A percentile compares a stretch with the other conserved stretches of the same genome.
Conservation (phyloP, 1,284 basidiomycete species). For the Sanghuangporus baumii region DNA sequence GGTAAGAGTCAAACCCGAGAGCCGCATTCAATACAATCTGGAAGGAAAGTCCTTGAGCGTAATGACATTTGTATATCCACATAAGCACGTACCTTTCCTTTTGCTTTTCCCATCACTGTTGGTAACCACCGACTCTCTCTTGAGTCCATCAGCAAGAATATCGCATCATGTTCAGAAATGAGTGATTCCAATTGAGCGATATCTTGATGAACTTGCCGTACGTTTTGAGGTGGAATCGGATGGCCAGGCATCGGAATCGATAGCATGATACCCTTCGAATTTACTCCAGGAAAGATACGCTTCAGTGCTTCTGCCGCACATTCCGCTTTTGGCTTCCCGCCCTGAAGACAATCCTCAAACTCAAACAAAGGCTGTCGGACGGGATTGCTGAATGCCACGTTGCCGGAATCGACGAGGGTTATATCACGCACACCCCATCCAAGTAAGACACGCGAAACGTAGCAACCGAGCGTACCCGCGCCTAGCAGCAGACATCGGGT, state of each 20-base stretch:
- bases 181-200: conserved; percentile 72
- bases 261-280: conserved; percentile 70
- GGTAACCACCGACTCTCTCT: conserved; percentile 95
- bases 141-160: conserved; percentile 98
- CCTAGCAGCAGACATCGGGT: conserved; percentile 87
- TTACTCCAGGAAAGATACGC: conserved; percentile 92
- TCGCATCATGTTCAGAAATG: conserved; percentile 79
- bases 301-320: conserved; percentile 86
- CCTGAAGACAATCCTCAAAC: conserved; percentile 90
- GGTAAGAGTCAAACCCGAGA: conserved; percentile 92
- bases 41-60: neutral
- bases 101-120: conserved; percentile 78
- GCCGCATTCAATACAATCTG: conserved; percentile 94
- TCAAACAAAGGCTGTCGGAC: conserved; percentile 95
- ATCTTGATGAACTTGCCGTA: conserved; percentile 58
- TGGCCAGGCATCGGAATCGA: conserved; percentile 98
- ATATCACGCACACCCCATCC: conserved; percentile 95
- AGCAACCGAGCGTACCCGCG: conserved; percentile 95
- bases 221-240: conserved; percentile 61
- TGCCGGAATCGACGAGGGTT: conserved; percentile 86
- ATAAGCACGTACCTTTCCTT: conserved; percentile 62
- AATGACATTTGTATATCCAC: neutral
- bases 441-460: conserved; percentile 87
- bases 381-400: conserved; percentile 94
- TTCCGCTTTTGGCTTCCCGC: conserved; percentile 89